Evolutionary conservation across 1,139 yeast genomes (phyloP).

Genomic region (Candida frijolesensis): DNA sequence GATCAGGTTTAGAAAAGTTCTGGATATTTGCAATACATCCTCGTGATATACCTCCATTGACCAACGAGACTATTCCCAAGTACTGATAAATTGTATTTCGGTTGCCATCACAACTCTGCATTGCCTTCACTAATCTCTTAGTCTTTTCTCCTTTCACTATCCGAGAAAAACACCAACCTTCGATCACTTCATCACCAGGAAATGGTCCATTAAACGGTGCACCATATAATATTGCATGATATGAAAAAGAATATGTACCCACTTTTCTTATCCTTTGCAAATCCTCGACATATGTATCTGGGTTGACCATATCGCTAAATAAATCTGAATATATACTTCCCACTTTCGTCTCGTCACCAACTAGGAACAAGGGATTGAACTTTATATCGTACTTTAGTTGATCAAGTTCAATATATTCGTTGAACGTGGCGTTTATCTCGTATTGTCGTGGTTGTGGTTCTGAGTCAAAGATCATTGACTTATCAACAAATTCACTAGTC

Average conservation of each 20-base stretch:
- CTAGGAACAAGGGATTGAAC: constrained; percentile 14
- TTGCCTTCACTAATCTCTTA: background rate
- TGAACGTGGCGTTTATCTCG: constrained; percentile 5
- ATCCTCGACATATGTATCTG: background rate
- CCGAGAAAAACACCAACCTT: constrained; percentile 6
- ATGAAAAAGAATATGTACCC: no score
- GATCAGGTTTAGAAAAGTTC: background rate
- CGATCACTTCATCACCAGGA: background rate
- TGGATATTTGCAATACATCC: constrained; percentile 5
- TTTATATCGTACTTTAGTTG: constrained; percentile 4
- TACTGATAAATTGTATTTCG: constrained; percentile 9
- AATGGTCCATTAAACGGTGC: background rate
- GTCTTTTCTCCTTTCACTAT: background rate
- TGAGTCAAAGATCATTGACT: constrained; percentile 1
- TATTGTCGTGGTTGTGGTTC: background rate
- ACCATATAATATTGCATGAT: constrained; percentile 1
- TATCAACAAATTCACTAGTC: constrained; percentile 5
- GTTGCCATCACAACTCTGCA: background rate
- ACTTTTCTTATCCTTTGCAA: constrained; percentile 3
- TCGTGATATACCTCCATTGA: constrained; percentile 8
- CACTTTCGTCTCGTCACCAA: constrained; percentile 5
- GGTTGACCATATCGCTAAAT: background rate
- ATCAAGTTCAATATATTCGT: constrained; percentile 12
- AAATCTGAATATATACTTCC: background rate
- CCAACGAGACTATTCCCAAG: constrained; percentile 9